Percentiles rank a stretch among this genome's conserved stretches.
Evolutionary conservation across 1,284 basidiomycete genomes (phyloP).

Genomic region (Sporisorium sorghi): DNA sequence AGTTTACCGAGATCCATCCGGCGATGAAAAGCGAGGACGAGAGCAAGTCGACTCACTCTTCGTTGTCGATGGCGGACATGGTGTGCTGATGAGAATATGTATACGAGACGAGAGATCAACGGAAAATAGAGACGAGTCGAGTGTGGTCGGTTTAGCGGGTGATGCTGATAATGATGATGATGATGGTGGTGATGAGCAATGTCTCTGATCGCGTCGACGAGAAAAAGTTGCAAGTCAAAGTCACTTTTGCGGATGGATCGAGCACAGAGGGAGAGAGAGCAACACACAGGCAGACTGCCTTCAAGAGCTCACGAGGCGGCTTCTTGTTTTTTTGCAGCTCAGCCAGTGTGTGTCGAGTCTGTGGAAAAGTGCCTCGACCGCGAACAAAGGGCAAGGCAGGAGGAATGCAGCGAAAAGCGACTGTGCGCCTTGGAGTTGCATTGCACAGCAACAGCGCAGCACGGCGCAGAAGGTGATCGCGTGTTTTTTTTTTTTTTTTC

Average conservation of each 20-base stretch:
- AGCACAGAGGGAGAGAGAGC: too few species aligned
- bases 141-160: background rate
- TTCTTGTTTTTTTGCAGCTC: slow-evolving; percentile 9
- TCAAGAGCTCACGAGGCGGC: background rate
- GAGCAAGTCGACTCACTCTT: slow-evolving; percentile 62
- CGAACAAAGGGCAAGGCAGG: background rate
- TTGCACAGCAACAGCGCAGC: background rate
- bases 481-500: too few species aligned
- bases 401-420: background rate
- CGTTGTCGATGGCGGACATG: slow-evolving; percentile 68
- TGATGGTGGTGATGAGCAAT: slow-evolving; percentile 4
- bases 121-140: slow-evolving; percentile 4
- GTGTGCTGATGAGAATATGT: slow-evolving; percentile 1
- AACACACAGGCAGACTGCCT: slow-evolving; percentile 3
- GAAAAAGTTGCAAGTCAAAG: background rate
- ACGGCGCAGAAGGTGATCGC: slow-evolving; percentile 11
- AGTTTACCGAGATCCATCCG: slow-evolving; percentile 1
- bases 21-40: slow-evolving; percentile 1
- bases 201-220: slow-evolving; percentile 5
- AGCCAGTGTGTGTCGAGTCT: background rate
- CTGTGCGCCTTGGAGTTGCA: slow-evolving; percentile 8
- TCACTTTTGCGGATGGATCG: slow-evolving; percentile 8
- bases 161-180: background rate
- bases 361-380: background rate
- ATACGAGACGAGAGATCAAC: slow-evolving; percentile 11